Conservation (phyloP, 1,284 basidiomycete genomes). For the Bondarzewia mesenterica region DNA sequence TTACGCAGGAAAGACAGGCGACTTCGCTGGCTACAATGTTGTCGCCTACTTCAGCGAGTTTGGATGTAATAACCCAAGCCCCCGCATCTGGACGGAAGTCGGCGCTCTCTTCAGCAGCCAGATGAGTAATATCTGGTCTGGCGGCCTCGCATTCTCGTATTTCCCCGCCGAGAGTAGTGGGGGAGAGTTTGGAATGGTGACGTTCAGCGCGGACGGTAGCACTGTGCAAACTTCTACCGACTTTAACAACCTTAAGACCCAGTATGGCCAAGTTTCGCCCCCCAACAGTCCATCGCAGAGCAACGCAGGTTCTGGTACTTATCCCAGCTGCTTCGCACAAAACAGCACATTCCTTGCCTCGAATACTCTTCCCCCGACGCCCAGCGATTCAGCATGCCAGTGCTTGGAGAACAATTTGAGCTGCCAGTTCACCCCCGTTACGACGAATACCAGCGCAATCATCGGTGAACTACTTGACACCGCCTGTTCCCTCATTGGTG, state of each 20-base stretch:
- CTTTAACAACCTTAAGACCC: slow-evolving; percentile 55
- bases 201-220: slow-evolving; percentile 51
- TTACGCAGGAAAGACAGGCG: slow-evolving; percentile 44
- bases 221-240: slow-evolving; percentile 61
- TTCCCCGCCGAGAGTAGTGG: slow-evolving; percentile 63
- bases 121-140: slow-evolving; percentile 79
- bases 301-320: slow-evolving; percentile 43
- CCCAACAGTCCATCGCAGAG: slow-evolving; percentile 60
- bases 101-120: slow-evolving; percentile 62
- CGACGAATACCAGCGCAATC: slow-evolving; percentile 55
- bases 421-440: slow-evolving; percentile 64
- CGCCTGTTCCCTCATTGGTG: slow-evolving; percentile 65
- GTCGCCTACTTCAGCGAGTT: slow-evolving; percentile 89
- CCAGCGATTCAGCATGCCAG: slow-evolving; percentile 69
- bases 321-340: slow-evolving; percentile 58
- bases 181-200: slow-evolving; percentile 82
- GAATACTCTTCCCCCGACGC: slow-evolving; percentile 73
- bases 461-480: slow-evolving; percentile 64
- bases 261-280: slow-evolving; percentile 51
- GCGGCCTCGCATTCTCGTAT: slow-evolving; percentile 84
- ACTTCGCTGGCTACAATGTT: slow-evolving; percentile 65
- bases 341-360: slow-evolving; percentile 59
- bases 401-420: slow-evolving; percentile 65
- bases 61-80: slow-evolving; percentile 60
- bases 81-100: slow-evolving; percentile 79